A percentile compares a stretch with the other conserved stretches of the same genome.
These are phyloP conservation scores for Neonectria faginata DNA, from an alignment of 2,329 filamentous ascomycete species.

Conservation along the genomic window DNA sequence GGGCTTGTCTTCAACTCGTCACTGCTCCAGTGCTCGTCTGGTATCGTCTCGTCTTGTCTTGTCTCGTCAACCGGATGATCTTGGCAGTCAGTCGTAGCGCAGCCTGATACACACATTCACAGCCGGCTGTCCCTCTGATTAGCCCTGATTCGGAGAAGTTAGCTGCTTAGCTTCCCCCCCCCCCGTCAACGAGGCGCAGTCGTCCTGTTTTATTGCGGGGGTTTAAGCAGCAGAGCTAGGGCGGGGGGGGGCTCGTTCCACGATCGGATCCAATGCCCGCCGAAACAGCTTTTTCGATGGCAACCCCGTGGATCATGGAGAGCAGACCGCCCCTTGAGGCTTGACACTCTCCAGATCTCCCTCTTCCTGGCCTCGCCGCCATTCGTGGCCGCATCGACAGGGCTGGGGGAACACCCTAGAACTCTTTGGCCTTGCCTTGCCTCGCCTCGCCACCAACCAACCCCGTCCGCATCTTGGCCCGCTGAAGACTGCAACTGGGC, in stretches of 20 bases:
- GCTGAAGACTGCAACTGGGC: conserved; percentile 1
- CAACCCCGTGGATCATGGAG: not conserved
- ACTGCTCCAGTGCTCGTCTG: conserved; percentile 1
- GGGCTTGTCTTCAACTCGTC: conserved; percentile 22
- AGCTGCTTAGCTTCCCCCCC: not conserved
- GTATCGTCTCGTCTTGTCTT: too few relatives aligned
- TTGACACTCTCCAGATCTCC: conserved; percentile 19
- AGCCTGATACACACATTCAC: not conserved
- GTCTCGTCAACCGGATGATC: conserved; percentile 2
- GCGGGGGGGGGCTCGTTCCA: conserved; percentile 9
- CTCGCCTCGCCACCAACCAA: not conserved
- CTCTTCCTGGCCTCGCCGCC: conserved; percentile 19
- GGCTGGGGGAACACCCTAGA: conserved; percentile 18
- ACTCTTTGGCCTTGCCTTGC: conserved; percentile 13
- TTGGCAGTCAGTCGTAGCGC: not conserved
- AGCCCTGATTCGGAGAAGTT: not conserved
- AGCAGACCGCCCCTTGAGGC: conserved; percentile 14
- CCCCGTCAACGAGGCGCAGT: conserved; percentile 10
- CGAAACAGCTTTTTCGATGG: not conserved
- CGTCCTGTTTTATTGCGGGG: conserved; percentile 17
- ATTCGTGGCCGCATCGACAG: conserved; percentile 31
- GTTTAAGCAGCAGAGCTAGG: conserved; percentile 6
- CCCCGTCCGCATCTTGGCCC: conserved; percentile 7
- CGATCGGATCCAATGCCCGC: conserved; percentile 15
- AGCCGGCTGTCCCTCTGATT: conserved; percentile 11